Base-by-base conservation (phyloP, 1,139 yeast species). In the Suhomyces bokatorum region DNA sequence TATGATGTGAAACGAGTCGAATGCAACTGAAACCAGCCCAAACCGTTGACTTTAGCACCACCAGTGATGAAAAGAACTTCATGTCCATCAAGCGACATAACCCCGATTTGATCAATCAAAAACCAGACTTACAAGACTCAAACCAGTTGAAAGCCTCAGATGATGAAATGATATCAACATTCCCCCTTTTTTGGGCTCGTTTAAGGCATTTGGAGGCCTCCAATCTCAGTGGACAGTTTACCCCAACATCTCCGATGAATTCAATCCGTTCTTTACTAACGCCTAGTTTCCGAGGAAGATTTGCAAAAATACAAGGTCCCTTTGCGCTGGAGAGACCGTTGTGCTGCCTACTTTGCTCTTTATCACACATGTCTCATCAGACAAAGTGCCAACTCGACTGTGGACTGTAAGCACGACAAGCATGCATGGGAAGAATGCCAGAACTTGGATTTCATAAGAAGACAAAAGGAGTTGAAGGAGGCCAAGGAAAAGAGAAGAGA, bases 351-450 rank as follows among this genome's bases (percentile, higher is more conserved):
- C 59, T 77, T 85, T 59, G 86, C 95, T 16, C 74, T 74, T 51
- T 71, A 69, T 56, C 74, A 72, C 52, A 70, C 75, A 14, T 74
- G 79, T 62, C 71, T 74, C 44, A 67, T 69, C 39, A 72, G 79
- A 64, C 78, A 73, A 56, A 62, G 71, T 15, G 78, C 78, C 47
- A 72, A 73, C 58, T 63, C 72, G 4, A 64, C 73, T 9, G 74
- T 73, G 43, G 83, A 80, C 59, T 88, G 96, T 68, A 77, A 78
- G 51, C 86, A 84, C 54, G 90, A 85, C 68, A 81, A 90, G 65
- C 95, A 87, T 57, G 80, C 81, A 36, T 88, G 91, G 77, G 96
- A 87, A 68, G 87, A 86, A 60, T 87, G 96, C 67, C 87, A 87
- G 66, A 86, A 85, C 67, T 70, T 84, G 66, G 96, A 87, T 63